Base-by-base conservation (phyloP, 108 stramenopile genomes). In the Schizochytrium sp. region DNA sequence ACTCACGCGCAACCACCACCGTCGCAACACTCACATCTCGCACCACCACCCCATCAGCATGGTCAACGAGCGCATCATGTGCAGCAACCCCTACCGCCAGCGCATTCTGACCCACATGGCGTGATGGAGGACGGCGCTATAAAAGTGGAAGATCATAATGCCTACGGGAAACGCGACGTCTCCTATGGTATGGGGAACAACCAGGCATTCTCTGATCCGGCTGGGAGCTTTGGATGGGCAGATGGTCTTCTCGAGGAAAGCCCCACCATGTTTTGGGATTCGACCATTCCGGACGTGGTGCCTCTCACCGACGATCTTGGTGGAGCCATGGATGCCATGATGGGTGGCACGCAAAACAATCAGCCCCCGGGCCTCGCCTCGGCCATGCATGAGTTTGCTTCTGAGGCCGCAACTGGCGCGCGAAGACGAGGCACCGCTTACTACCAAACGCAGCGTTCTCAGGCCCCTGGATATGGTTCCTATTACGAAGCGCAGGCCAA, bases 361-460 rank as follows among this genome's bases (percentile, higher is more conserved):
- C 76, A 83, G 3, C 51, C 76, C 8, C 55, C 55, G 8, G 76
- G 76, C 18, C 45, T 83, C 45, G 48, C 76, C 18, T 2, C 76
- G 10, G 76, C 76, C n/a, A 83, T 83, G 76, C 76, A 83, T 5
- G 76, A 47, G 28, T 83, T 83, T 45, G 76, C 76, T 45, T 53
- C 76, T 3, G 76, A 83, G 28, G 76, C 76, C 76, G 76, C 76
- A 12, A 53, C 3, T 34, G 76, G 76, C n/a, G 48, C 45, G 10
- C 76, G 76, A 53, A 47, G 76, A 23, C 76, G 76, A 12, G 51
- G 45, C n/a, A 83, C 76, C 28, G 48, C 45, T 14, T 83, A 83
- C 76, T 12, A 34, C 51, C 51, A 83, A 10, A 41, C 25, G 34
- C 25, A 69, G 21, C 63, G 63, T 23, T 41, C 63, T 14, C 41